phyloP scores from a whole-genome alignment of 2,329 filamentous ascomycete genomes.

The Sordariomycetes sp. region DNA sequence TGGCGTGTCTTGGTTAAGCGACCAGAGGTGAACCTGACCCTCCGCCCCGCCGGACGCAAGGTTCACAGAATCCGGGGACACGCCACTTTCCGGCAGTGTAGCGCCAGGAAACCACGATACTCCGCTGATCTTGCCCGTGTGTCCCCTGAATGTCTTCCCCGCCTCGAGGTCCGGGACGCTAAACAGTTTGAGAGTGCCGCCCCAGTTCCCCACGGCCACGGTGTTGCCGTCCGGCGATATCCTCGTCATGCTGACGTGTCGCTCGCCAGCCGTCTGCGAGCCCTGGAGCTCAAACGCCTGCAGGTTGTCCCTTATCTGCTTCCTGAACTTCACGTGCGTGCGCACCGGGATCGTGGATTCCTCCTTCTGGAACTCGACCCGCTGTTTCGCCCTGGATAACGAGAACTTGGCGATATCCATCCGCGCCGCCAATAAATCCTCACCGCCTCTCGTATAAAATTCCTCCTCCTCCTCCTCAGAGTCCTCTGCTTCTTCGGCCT shows the following conservation, averaged over 20 bases:
- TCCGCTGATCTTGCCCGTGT: slow-evolving; percentile 82
- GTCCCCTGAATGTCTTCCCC: slow-evolving; percentile 66
- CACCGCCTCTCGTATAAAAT: slow-evolving; percentile 81
- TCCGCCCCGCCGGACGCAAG: slow-evolving; percentile 86
- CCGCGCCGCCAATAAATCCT: slow-evolving; percentile 64
- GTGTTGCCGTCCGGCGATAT: slow-evolving; percentile 78
- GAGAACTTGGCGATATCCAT: slow-evolving; percentile 75
- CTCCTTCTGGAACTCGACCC: slow-evolving; percentile 65
- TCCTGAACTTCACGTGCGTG: slow-evolving; percentile 87
- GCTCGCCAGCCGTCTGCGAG: slow-evolving; percentile 83
- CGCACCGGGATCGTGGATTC: slow-evolving; percentile 78
- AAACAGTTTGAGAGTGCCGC: slow-evolving; percentile 76
- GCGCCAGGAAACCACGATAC: slow-evolving; percentile 83
- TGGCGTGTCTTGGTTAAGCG: slow-evolving; percentile 74
- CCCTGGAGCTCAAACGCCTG: slow-evolving; percentile 83
- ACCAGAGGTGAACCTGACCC: slow-evolving; percentile 83
- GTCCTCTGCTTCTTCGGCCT: slow-evolving; percentile 42
- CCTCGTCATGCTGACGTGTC: slow-evolving; percentile 83
- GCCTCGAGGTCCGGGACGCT: slow-evolving; percentile 74
- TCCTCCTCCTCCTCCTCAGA: slow-evolving; percentile 77
- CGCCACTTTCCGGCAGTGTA: slow-evolving; percentile 58
- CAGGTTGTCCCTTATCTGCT: slow-evolving; percentile 74
- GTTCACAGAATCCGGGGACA: slow-evolving; percentile 67
- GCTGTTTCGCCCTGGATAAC: slow-evolving; percentile 67
- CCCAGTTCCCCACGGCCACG: slow-evolving; percentile 88